Evolutionary conservation across 31 red algal species (phyloP).

Genomic region (Odonthalia washingtoniensis): DNA sequence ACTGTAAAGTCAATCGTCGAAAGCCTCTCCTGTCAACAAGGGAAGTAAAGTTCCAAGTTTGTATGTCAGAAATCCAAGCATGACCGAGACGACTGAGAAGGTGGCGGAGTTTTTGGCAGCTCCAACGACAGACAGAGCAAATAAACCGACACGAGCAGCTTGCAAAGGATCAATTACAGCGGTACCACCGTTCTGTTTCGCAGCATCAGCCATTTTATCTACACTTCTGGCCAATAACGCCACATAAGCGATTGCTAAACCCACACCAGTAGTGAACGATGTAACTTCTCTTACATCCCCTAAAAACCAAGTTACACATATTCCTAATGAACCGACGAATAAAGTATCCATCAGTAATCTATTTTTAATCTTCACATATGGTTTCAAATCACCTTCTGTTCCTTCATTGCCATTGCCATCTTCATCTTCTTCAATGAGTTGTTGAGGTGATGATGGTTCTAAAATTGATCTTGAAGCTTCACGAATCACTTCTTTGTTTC

Average conservation of each 20-base stretch:
- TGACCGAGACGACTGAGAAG: conserved; percentile 66
- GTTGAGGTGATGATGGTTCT: neutral
- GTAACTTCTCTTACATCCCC: conserved; percentile 40
- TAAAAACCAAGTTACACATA: conserved; percentile 48
- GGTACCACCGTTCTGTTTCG: conserved; percentile 7
- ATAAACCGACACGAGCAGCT: conserved; percentile 61
- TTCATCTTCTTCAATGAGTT: neutral
- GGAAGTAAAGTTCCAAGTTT: conserved; percentile 72
- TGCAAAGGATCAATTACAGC: conserved; percentile 43
- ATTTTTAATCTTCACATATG: conserved; percentile 54
- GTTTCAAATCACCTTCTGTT: conserved; percentile 24
- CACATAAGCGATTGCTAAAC: conserved; percentile 64
- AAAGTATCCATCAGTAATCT: conserved; percentile 63
- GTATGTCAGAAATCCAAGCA: conserved; percentile 83
- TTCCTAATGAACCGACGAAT: conserved; percentile 55
- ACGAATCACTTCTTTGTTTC: conserved; percentile 47
- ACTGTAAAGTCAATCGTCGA: too few species aligned
- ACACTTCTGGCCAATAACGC: conserved; percentile 63
- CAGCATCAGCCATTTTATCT: conserved; percentile 61
- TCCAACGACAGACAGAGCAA: conserved; percentile 59
- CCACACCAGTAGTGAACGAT: conserved; percentile 54
- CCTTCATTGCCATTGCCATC: neutral
- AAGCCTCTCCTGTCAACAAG: conserved; percentile 71
- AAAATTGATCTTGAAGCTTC: conserved; percentile 65
- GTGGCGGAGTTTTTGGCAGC: conserved; percentile 54